Evolutionary conservation across 208 protist species (phyloP), one percentile per base, ranked within the genome.

Genomic region (Leishmania mexicana): DNA sequence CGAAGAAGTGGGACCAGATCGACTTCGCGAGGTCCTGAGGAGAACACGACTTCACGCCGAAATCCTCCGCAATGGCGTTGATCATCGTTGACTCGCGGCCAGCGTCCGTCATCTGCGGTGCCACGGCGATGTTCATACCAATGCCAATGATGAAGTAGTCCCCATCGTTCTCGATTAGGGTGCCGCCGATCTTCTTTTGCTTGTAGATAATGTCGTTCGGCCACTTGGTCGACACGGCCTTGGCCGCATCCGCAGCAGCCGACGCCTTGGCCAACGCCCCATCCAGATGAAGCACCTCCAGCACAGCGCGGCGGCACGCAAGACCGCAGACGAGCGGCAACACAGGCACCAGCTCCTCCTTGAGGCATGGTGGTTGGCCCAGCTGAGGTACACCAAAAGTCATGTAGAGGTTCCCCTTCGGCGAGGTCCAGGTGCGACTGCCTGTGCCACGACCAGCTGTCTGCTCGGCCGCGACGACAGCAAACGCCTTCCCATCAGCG

Each of bases 401-500:
- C 64, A 94, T 89, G 87, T 94, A 95, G 76, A 97, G 67, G 81
- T 96, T 97, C 21, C 94, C 94, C 31, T 83, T 81, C 0, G 94
- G 94, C 3, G 94, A 97, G 11, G 70, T 51, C 92, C 94, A 97
- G 42, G 79, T 73, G 54, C 91, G 88, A 40, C 89, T 91, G 19
- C 78, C 81, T 15, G 91, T 95, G 71, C 92, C 94, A 17, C 91
- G 84, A 3, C 94, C 94, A 1, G 60, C 75, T 1, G 75, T 79
- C 76, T 97, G 94, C 45, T 79, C 62, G 24, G 86, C 90, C 1
- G 88, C 91, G 31, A 91, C 81, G 38, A 96, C 78, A 11, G 75
- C 93, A 65, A 93, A 94, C 2, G 89, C 88, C 53, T 53, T 70
- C 49, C 74, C 84, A 40, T 57, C 75, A 24, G 71, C 70, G 0